Base-by-base conservation (phyloP, 139 green algal genomes). In the Chlamydomonas sp. region DNA sequence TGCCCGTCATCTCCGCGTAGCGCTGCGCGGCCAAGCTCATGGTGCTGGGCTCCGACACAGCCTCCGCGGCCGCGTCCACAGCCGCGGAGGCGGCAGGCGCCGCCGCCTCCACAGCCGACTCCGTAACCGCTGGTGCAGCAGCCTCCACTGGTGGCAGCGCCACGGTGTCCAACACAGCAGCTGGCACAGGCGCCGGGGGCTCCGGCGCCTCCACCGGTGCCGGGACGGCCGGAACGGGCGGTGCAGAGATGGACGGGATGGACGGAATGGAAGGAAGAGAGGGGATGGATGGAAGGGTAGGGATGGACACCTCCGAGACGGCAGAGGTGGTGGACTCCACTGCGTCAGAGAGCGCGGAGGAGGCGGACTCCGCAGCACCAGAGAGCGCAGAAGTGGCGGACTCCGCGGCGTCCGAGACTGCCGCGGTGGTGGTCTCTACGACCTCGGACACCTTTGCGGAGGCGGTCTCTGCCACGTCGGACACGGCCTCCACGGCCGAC, bases 1-100 rank as follows among this genome's bases (percentile, higher is more conserved):
- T 68, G 84, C 75, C 71, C 0, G 84, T 88, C 84, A 88, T 88
- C 64, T 88, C 84, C 61, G 76, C 75, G 17, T 88, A 88, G 2
- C 84, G 84, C 58, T 83, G 75, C 49, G 84, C 84, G 15, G 84
- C 84, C n/a, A 83, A 62, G 83, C 72, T 81, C 3, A 49, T 18
- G 1, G 59, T 8, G 66, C 58, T 15, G 49, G 8, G 15, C 31
- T 76, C 12, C 2, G 69, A 75, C 69, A 75, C 10, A 15, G 59
- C 80, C 31, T 78, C 49, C 2, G 69, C 58, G 68, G 80, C 80
- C 7, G 57, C 80, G 58, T 1, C 60, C 17, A 4, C 59, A 1
- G 60, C 58, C 59, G 80, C 80, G 31, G 63, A 59, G 49, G 16
- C 49, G 79, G 79, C 79, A 12, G 66, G 57, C 5, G 57, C 14